A percentile compares a stretch with the other conserved stretches of the same genome.
Evolutionary conservation across 768 basidiomycete genomes (phyloP).

Genomic region (Naganishia onofrii): DNA sequence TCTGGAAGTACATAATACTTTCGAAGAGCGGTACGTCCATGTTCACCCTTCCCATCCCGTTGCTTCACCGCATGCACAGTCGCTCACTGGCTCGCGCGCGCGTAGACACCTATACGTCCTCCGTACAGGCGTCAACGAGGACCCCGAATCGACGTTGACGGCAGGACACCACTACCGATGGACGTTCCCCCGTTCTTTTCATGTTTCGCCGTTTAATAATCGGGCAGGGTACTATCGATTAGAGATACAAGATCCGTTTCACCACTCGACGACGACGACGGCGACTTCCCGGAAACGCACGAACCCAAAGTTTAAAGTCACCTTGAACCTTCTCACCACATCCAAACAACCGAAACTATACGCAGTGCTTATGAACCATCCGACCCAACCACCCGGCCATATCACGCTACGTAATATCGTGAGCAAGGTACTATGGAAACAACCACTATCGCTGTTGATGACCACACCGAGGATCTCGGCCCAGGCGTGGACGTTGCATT

Average conservation of each 20-base stretch:
- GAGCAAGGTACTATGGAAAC: conserved; percentile 50
- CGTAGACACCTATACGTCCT: conserved; percentile 60
- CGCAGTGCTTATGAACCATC: conserved; percentile 57
- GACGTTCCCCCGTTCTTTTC: conserved; percentile 67
- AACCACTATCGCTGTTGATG: conserved; percentile 61
- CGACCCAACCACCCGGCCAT: conserved; percentile 53
- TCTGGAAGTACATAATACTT: conserved; percentile 73
- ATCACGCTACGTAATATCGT: conserved; percentile 39
- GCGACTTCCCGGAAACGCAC: too few relatives aligned
- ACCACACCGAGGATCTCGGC: conserved; percentile 64
- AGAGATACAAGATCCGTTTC: conserved; percentile 58
- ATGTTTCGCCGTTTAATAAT: conserved; percentile 75
- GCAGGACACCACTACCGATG: conserved; percentile 64
- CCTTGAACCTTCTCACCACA: conserved; percentile 45
- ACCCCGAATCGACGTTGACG: conserved; percentile 40
- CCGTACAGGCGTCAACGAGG: conserved; percentile 57
- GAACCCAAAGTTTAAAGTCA: conserved; percentile 35
- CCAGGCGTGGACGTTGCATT: conserved; percentile 64
- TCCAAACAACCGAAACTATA: conserved; percentile 58
- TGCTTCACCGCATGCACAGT: neutral
- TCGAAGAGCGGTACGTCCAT: conserved; percentile 59
- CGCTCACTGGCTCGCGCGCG: neutral
- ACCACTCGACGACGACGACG: conserved; percentile 40
- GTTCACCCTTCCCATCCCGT: too few relatives aligned
- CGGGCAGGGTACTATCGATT: conserved; percentile 65